Percentiles rank a stretch among this genome's conserved stretches.
phyloP scores from a whole-genome alignment of 441 rosid genomes.

The Brassica balearica region DNA sequence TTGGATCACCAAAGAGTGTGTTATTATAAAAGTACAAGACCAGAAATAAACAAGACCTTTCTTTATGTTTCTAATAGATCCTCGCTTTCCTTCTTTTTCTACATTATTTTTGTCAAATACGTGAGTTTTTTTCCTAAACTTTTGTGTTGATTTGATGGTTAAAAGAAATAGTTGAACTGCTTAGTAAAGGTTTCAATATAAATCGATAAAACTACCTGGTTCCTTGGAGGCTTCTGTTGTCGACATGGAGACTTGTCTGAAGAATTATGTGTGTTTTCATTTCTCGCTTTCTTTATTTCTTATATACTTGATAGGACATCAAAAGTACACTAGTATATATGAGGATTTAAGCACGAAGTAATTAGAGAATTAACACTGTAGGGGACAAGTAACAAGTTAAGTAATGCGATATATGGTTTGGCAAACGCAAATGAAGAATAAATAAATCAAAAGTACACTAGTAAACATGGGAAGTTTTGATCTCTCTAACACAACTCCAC shows the following conservation, averaged over 20 bases:
- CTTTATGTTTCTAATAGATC: too few species aligned
- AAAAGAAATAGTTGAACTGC: not conserved
- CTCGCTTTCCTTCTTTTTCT: not conserved
- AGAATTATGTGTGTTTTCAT: not conserved
- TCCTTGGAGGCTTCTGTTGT: too few species aligned
- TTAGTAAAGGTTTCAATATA: not conserved
- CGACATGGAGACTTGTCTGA: too few species aligned
- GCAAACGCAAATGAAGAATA: not conserved
- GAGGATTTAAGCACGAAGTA: not conserved
- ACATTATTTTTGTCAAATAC: not conserved
- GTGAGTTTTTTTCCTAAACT: not conserved
- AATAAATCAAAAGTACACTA: conserved; percentile 11
- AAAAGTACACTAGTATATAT: too few species aligned
- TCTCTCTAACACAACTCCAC: conserved; percentile 28
- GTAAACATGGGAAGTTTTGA: conserved; percentile 2
- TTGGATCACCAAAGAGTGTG: conserved; percentile 14
- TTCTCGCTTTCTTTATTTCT: not conserved
- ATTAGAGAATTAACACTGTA: not conserved
- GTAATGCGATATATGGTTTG: not conserved
- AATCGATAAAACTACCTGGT: not conserved
- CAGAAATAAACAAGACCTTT: conserved; percentile 8
- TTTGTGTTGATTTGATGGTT: not conserved
- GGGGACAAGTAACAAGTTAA: not conserved
- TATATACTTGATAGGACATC: not conserved
- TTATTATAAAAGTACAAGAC: not conserved